These are phyloP conservation scores for Pythium coloratum DNA, from an alignment of 352 stramenopile species.

Conservation along the genomic window DNA sequence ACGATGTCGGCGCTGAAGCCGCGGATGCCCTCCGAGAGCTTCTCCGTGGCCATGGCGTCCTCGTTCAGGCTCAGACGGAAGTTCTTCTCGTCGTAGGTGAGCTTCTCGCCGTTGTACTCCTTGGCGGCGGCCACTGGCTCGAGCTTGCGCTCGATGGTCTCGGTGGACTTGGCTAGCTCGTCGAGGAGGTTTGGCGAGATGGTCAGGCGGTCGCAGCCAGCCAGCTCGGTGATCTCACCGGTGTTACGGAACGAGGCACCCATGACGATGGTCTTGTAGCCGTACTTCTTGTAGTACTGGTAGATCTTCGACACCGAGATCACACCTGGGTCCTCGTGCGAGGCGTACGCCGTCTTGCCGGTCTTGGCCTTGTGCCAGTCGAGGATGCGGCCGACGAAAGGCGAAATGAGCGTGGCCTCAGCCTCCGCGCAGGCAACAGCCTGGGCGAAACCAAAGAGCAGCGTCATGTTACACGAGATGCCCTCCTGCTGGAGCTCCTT, in stretches of 20 bases:
- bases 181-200: conserved; percentile 96
- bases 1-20: conserved; percentile 97
- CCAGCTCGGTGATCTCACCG: conserved; percentile 96
- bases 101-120: conserved; percentile 74
- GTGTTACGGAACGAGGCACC: conserved; percentile 95
- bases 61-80: conserved; percentile 99
- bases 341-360: conserved; percentile 90
- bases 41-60: conserved; percentile 97
- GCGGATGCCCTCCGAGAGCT: conserved; percentile 97
- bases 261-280: conserved; percentile 96
- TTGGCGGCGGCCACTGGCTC: conserved; percentile 65
- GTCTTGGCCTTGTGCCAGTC: conserved; percentile 98
- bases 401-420: conserved; percentile 95
- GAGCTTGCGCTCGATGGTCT: conserved; percentile 83
- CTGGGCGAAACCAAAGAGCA: conserved; percentile 98
- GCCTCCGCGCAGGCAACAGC: conserved; percentile 95
- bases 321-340: conserved; percentile 97
- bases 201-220: conserved; percentile 97
- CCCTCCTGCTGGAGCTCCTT: conserved; percentile 96
- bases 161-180: conserved; percentile 81
- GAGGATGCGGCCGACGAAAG: conserved; percentile 95
- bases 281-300: conserved; percentile 99
- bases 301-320: conserved; percentile 97
- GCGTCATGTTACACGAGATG: conserved; percentile 99
- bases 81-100: conserved; percentile 91